Percentiles rank a stretch among this genome's conserved stretches.
Conservation (phyloP, 108 stramenopile genomes). For the Discostella pseudostelligera region DNA sequence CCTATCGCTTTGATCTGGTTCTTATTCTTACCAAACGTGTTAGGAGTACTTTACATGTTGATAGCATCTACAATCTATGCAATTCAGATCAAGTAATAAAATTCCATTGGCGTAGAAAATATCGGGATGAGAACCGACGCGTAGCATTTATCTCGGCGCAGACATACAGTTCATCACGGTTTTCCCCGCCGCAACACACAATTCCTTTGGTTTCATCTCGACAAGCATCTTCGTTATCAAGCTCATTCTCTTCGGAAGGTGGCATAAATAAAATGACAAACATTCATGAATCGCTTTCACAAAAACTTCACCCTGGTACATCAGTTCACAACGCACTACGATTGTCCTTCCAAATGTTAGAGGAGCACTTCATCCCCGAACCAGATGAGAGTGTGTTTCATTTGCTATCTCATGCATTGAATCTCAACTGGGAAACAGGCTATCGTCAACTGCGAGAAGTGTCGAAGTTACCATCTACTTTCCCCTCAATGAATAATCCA, state of each 20-base stretch:
- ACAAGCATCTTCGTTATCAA: background rate
- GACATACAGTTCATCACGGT: no score
- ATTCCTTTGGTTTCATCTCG: background rate
- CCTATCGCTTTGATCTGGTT: no score
- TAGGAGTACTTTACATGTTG: no score
- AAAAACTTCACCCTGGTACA: background rate
- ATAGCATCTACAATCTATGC: no score
- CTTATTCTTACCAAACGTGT: no score
- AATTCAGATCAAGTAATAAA: no score
- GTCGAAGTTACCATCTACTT: conserved; percentile 4
- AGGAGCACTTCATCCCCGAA: conserved; percentile 53
- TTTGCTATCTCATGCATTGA: conserved; percentile 58
- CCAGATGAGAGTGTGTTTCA: conserved; percentile 64
- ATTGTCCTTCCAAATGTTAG: conserved; percentile 44
- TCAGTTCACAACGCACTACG: conserved; percentile 50
- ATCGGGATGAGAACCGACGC: background rate
- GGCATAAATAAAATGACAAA: no score
- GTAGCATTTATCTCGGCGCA: background rate
- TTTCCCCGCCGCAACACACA: no score
- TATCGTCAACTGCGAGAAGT: conserved; percentile 50
- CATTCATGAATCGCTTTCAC: background rate
- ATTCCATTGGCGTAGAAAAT: background rate
- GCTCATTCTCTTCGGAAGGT: background rate
- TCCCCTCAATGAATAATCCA: no score
- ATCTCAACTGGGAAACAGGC: conserved; percentile 61